Evolutionary conservation across 805 yeast genomes (phyloP).

Genomic region (Monosporozyma aquatica): DNA sequence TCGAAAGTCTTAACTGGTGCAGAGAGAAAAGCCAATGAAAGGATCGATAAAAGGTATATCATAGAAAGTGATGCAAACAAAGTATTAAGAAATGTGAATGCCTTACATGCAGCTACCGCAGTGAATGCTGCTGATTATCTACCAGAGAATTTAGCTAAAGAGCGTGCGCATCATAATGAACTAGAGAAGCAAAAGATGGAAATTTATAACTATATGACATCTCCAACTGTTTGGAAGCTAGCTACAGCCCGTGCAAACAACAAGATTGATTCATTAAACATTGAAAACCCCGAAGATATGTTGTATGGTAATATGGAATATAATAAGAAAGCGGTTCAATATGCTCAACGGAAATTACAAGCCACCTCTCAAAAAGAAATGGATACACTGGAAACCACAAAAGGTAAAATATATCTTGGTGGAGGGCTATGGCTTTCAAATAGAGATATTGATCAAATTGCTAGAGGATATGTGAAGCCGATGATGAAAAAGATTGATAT

Average conservation of each 20-base stretch:
- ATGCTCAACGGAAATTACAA: slow-evolving; percentile 36
- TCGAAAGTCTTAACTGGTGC: slow-evolving; percentile 27
- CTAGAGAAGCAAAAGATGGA: slow-evolving; percentile 20
- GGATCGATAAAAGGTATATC: slow-evolving; percentile 16
- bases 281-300: neutral
- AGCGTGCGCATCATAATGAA: slow-evolving; percentile 34
- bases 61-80: slow-evolving; percentile 5
- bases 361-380: slow-evolving; percentile 33
- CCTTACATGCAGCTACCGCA: slow-evolving; percentile 35
- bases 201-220: slow-evolving; percentile 12
- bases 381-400: slow-evolving; percentile 34
- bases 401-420: slow-evolving; percentile 64
- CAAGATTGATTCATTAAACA: neutral
- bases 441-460: slow-evolving; percentile 70
- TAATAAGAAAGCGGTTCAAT: slow-evolving; percentile 63
- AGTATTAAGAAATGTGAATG: slow-evolving; percentile 23
- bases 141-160: slow-evolving; percentile 4
- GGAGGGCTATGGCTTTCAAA: slow-evolving; percentile 77
- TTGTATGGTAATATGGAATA: slow-evolving; percentile 38
- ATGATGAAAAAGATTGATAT: slow-evolving; percentile 63
- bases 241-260: slow-evolving; percentile 29
- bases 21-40: slow-evolving; percentile 20
- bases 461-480: slow-evolving; percentile 72
- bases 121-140: slow-evolving; percentile 30
- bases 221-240: slow-evolving; percentile 36